A percentile compares a stretch with the other conserved stretches of the same genome.
Evolutionary conservation across 768 basidiomycete species (phyloP).

Genomic region (Rhizopogon roseolus): DNA sequence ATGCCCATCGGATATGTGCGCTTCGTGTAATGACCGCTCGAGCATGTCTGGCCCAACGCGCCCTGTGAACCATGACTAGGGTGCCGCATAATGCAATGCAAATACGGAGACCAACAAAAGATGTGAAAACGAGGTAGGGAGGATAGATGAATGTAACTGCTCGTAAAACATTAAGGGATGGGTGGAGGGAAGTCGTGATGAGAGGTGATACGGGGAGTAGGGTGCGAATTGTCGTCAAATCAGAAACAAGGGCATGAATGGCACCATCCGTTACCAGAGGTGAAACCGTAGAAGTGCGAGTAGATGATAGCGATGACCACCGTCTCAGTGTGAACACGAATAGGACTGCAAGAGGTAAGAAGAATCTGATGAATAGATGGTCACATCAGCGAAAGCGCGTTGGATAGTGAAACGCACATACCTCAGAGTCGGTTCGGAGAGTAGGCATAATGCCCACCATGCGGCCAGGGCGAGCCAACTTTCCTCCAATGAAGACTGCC

Average conservation of each 20-base stretch:
- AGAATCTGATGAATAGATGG: slow-evolving; percentile 36
- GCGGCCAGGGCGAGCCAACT: slow-evolving; percentile 59
- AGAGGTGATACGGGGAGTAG: slow-evolving; percentile 42
- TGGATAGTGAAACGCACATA: slow-evolving; percentile 18
- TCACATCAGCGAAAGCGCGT: slow-evolving; percentile 5
- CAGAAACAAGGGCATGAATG: slow-evolving; percentile 51
- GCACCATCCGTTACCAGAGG: slow-evolving; percentile 48
- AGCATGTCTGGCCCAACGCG: slow-evolving; percentile 60
- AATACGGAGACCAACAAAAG: slow-evolving; percentile 57
- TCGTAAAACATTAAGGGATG: slow-evolving; percentile 43
- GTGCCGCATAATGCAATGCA: slow-evolving; percentile 58
- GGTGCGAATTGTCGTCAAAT: slow-evolving; percentile 61
- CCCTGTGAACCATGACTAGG: slow-evolving; percentile 53
- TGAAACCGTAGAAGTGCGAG: slow-evolving; percentile 12
- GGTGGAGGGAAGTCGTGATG: slow-evolving; percentile 23
- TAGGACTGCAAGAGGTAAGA: slow-evolving; percentile 50
- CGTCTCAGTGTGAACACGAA: slow-evolving; percentile 31
- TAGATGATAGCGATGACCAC: slow-evolving; percentile 16
- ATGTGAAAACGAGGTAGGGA: slow-evolving; percentile 64
- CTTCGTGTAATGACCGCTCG: slow-evolving; percentile 55
- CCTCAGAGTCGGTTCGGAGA: slow-evolving; percentile 48
- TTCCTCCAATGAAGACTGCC: slow-evolving; percentile 55
- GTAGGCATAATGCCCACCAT: slow-evolving; percentile 79
- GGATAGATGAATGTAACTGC: slow-evolving; percentile 50
- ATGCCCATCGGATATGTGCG: slow-evolving; percentile 62